Percentiles rank a stretch among this genome's conserved stretches.
Evolutionary conservation across 108 stramenopile species (phyloP).

Genomic region (Schizochytrium sp.): DNA sequence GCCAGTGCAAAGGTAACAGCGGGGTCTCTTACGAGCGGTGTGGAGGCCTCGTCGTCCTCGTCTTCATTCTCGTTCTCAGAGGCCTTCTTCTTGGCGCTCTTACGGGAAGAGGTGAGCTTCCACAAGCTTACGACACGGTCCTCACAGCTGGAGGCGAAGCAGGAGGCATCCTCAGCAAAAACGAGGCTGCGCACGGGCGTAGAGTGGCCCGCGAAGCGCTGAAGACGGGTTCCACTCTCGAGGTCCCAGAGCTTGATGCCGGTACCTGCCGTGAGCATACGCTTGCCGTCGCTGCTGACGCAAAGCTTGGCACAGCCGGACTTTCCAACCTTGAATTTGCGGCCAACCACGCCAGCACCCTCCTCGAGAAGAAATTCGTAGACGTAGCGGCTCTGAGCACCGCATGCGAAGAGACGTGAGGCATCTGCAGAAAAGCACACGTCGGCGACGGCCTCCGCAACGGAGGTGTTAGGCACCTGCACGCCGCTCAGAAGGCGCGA

Average conservation of each 20-base stretch:
- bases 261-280: not conserved
- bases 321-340: slow-evolving; percentile 50
- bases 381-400: slow-evolving; percentile 36
- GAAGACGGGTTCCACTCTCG: not conserved
- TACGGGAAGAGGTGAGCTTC: not conserved
- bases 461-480: slow-evolving; percentile 16
- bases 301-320: not conserved
- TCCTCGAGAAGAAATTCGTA: slow-evolving; percentile 48
- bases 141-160: slow-evolving; percentile 51
- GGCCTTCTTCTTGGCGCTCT: not conserved
- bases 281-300: slow-evolving; percentile 23
- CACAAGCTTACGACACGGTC: slow-evolving; percentile 55
- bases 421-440: slow-evolving; percentile 15
- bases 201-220: slow-evolving; percentile 39
- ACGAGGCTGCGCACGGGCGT: slow-evolving; percentile 20
- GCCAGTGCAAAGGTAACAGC: slow-evolving; percentile 20
- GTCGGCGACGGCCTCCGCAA: slow-evolving; percentile 39
- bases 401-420: slow-evolving; percentile 6
- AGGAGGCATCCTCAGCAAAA: not conserved
- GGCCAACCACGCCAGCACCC: not conserved
- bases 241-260: slow-evolving; percentile 59
- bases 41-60: not conserved
- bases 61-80: not conserved
- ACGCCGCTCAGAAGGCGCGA: not conserved
- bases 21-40: not conserved